phyloP scores from a whole-genome alignment of 345 rosid species.

The Eucalyptus albens region DNA sequence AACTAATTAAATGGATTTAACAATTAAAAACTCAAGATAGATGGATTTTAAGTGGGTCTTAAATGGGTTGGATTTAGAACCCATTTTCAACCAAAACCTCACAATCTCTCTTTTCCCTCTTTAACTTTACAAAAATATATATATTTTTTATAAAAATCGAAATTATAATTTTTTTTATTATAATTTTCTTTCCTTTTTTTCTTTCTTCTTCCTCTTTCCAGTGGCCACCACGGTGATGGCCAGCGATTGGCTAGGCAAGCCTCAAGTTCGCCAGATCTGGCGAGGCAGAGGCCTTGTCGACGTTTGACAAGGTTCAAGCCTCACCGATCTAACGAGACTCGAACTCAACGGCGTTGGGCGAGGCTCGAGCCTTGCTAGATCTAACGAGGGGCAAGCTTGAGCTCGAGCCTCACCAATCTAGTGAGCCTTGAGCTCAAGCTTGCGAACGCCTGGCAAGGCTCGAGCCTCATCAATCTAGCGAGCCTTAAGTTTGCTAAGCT shows the following conservation, averaged over 20 bases:
- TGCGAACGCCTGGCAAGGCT: accelerated
- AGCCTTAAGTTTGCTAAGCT: too few species aligned
- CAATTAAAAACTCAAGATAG: too few species aligned
- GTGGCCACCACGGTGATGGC: accelerated
- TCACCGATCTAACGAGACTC: accelerated
- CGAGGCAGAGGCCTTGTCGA: accelerated
- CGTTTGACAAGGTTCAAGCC: accelerated
- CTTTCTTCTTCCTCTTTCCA: too few species aligned
- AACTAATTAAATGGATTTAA: too few species aligned
- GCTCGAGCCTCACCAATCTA: accelerated
- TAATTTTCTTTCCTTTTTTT: too few species aligned
- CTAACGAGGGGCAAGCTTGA: accelerated
- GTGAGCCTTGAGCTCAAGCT: accelerated
- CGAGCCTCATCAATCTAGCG: accelerated
- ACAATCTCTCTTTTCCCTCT: too few species aligned
- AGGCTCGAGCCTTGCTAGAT: accelerated
- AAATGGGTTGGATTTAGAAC: too few species aligned
- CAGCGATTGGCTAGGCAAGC: accelerated
- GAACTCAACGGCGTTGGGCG: accelerated
- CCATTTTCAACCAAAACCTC: too few species aligned
- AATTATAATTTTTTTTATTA: too few species aligned
- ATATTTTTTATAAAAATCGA: too few species aligned
- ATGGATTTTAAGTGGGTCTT: too few species aligned
- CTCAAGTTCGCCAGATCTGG: accelerated
- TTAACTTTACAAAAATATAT: too few species aligned